These are phyloP conservation scores for Schizochytrium sp. DNA, from an alignment of 108 stramenopile species.

Conservation along the genomic window DNA sequence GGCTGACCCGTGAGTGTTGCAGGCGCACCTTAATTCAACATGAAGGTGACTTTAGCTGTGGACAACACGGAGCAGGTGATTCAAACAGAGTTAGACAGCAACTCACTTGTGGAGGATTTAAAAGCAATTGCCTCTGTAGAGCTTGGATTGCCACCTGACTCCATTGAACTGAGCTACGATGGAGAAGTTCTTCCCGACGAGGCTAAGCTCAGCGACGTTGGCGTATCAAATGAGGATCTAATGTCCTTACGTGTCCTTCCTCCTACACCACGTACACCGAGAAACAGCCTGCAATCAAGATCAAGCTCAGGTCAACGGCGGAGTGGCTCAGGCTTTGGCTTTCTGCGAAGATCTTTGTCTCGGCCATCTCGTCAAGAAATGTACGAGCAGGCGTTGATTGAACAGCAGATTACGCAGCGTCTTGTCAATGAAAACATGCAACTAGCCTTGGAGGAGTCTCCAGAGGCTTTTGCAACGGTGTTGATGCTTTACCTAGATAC, in stretches of 20 bases:
- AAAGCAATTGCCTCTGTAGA: slow-evolving; percentile 3
- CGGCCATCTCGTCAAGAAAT: neutral
- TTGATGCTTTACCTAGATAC: slow-evolving; percentile 94
- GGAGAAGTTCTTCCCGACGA: neutral
- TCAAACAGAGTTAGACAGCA: neutral
- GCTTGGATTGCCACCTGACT: neutral
- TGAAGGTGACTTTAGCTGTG: slow-evolving; percentile 15
- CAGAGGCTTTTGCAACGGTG: slow-evolving; percentile 91
- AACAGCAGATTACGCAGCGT: neutral
- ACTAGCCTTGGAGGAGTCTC: slow-evolving; percentile 88
- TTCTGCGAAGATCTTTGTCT: neutral
- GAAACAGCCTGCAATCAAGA: neutral
- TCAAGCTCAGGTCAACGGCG: neutral
- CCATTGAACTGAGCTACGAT: neutral
- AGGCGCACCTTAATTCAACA: neutral
- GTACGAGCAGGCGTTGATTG: neutral
- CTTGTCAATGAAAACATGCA: slow-evolving; percentile 71
- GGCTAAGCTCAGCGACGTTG: slow-evolving; percentile 31
- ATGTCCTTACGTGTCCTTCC: neutral
- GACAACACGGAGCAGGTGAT: neutral
- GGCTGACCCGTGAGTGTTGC: neutral
- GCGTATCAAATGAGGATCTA: slow-evolving; percentile 29
- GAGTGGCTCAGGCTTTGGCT: neutral
- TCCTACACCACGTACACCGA: neutral
- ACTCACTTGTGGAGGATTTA: neutral